Base-by-base conservation (phyloP, 2,329 filamentous ascomycete genomes). In the Colletotrichum destructivum region DNA sequence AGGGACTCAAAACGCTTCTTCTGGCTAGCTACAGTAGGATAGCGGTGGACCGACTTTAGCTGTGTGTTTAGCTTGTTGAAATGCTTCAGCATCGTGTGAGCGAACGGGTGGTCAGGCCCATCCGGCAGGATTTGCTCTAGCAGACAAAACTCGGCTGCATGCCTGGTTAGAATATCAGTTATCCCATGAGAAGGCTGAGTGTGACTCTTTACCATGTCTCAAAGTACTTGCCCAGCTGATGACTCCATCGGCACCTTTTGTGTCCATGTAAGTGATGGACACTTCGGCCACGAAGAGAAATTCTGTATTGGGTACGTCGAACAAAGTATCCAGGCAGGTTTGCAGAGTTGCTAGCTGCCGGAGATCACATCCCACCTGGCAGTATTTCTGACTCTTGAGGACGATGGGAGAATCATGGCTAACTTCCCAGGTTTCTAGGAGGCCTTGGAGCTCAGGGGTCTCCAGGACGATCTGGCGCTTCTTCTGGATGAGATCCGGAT, bases 241-340 rank as follows among this genome's bases (percentile, higher is more conserved):
- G 11, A 98, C 85, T 18, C 88, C 85, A 83, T 98, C 92, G 7
- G 94, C 91, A 51, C 90, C 90, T 26, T 88, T 80, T 2, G 90
- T 89, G 67, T 94, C 90, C 94, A 98, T 97, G 77, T 97, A 97
- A 0, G 94, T 96, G 51, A 97, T 89, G 4, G 95, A 97, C 16
- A 98, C 95, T 81, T 98, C 96, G 0, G 95, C 95, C 35, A 95
- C 88, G 76, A 96, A 97, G 31, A 98, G 84, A 2, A 98, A 88
- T 9, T 88, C 83, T 1, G 86, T 79, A 2, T 38, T 56, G 35
- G 65, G 31, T 18, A 92, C 79, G 49, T 91, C 84, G 2, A 94
- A 79, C 55, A 92, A 85, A 13, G 82, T 82, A 21, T 86, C 86
- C 31, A 98, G 82, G 4, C 89, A 85, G 7, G 83, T 78, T 69